These are phyloP conservation scores for Lathyrus aphaca DNA, from an alignment of 306 rosid species.

Conservation along the genomic window DNA sequence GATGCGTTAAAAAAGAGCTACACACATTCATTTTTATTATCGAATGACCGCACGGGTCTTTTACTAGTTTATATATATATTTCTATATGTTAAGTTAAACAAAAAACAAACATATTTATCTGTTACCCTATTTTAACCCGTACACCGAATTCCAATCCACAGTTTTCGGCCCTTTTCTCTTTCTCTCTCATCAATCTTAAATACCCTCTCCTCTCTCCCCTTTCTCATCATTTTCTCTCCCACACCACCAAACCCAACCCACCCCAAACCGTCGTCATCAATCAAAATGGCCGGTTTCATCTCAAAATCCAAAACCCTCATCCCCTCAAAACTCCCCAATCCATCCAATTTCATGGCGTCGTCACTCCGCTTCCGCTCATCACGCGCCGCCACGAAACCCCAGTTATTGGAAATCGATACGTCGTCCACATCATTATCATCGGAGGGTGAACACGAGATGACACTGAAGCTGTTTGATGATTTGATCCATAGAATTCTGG, in stretches of 20 bases:
- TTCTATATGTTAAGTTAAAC: too few species aligned
- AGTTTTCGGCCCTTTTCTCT: neutral
- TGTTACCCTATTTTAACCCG: neutral
- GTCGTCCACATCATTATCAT: neutral
- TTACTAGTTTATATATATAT: too few species aligned
- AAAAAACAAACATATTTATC: too few species aligned
- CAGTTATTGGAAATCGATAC: constrained; percentile 58
- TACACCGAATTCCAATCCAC: constrained; percentile 8
- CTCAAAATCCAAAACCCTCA: neutral
- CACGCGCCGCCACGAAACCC: constrained; percentile 19
- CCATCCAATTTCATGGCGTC: neutral
- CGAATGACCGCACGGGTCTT: too few species aligned
- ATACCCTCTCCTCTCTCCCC: neutral
- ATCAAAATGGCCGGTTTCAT: constrained; percentile 12
- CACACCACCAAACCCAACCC: neutral
- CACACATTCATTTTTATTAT: too few species aligned
- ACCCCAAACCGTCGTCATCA: neutral
- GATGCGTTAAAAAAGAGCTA: too few species aligned
- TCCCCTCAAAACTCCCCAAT: neutral
- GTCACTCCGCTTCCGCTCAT: constrained; percentile 30
- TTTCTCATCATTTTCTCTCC: neutral
- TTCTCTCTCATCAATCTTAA: neutral
- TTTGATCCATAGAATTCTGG: constrained; percentile 59
- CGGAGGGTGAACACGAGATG: constrained; percentile 47
- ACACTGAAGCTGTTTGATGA: constrained; percentile 68